These are phyloP conservation scores for Teunomyces atbi DNA, from an alignment of 805 yeast species.

Conservation along the genomic window DNA sequence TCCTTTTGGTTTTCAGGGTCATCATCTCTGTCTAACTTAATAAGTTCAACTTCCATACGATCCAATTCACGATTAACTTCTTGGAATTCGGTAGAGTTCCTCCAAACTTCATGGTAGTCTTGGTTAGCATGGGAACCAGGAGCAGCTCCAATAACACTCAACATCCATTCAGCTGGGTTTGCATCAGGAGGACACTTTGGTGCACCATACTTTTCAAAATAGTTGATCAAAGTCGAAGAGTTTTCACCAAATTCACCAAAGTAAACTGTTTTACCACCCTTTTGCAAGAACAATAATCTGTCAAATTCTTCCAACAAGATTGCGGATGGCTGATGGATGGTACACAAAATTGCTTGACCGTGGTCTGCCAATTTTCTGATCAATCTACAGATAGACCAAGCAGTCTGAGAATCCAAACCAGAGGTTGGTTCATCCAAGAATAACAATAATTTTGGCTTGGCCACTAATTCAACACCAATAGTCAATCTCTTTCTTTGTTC, in stretches of 20 bases:
- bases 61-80: constrained; percentile 15
- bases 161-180: constrained; percentile 60
- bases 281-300: constrained; percentile 63
- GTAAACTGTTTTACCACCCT: constrained; percentile 73
- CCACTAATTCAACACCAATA: constrained; percentile 55
- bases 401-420: constrained; percentile 58
- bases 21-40: constrained; percentile 12
- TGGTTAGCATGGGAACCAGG: constrained; percentile 27
- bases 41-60: constrained; percentile 17
- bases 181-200: constrained; percentile 64
- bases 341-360: constrained; percentile 56
- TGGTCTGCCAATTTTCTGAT: constrained; percentile 48
- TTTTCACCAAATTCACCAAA: constrained; percentile 71
- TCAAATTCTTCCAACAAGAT: constrained; percentile 74
- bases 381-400: constrained; percentile 57
- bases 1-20: constrained; percentile 8
- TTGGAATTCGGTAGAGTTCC: constrained; percentile 17
- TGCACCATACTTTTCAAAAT: constrained; percentile 67
- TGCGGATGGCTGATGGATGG: constrained; percentile 87
- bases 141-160: constrained; percentile 28
- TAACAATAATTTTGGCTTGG: constrained; percentile 50
- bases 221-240: constrained; percentile 55
- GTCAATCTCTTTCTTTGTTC: constrained; percentile 55
- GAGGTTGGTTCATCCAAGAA: constrained; percentile 64
- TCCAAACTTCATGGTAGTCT: constrained; percentile 25